These are phyloP conservation scores for Gossypium herbaceum DNA, from an alignment of 345 rosid genomes.

Conservation along the genomic window DNA sequence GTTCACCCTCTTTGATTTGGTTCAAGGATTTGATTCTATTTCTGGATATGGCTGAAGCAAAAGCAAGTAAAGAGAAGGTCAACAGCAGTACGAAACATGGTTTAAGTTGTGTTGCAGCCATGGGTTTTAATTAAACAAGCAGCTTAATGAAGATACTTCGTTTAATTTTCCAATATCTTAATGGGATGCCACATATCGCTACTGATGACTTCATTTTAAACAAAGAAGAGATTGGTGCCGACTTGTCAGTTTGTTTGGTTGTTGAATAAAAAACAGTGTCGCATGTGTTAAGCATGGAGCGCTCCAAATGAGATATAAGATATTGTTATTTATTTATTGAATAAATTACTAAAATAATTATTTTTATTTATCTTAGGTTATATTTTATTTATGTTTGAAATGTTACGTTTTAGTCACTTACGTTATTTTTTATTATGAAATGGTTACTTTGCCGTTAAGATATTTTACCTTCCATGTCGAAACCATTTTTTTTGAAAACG, in stretches of 20 bases:
- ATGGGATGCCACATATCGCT: not conserved
- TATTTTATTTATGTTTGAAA: accelerated
- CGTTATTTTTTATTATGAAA: too few relatives aligned
- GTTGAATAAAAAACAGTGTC: not conserved
- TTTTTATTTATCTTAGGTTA: too few relatives aligned
- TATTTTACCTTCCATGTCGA: too few relatives aligned
- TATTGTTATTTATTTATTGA: not conserved
- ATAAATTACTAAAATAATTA: too few relatives aligned
- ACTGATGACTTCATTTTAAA: too few relatives aligned
- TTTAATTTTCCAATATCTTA: not conserved
- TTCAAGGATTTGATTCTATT: conserved; percentile 10
- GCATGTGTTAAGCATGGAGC: not conserved
- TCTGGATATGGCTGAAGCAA: not conserved
- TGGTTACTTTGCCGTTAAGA: accelerated
- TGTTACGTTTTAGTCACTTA: too few relatives aligned
- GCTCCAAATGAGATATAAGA: not conserved
- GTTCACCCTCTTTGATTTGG: conserved; percentile 30
- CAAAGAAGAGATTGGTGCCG: not conserved
- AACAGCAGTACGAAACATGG: not conserved
- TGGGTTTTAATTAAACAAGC: not conserved
- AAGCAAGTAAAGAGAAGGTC: not conserved
- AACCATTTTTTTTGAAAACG: too few relatives aligned
- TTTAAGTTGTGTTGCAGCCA: conserved; percentile 10
- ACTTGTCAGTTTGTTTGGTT: not conserved
- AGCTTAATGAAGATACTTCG: too few relatives aligned